Percentiles rank a stretch among this genome's conserved stretches.
Conservation (phyloP, 179 eudicot species). For the Heliamphora ciliata region DNA sequence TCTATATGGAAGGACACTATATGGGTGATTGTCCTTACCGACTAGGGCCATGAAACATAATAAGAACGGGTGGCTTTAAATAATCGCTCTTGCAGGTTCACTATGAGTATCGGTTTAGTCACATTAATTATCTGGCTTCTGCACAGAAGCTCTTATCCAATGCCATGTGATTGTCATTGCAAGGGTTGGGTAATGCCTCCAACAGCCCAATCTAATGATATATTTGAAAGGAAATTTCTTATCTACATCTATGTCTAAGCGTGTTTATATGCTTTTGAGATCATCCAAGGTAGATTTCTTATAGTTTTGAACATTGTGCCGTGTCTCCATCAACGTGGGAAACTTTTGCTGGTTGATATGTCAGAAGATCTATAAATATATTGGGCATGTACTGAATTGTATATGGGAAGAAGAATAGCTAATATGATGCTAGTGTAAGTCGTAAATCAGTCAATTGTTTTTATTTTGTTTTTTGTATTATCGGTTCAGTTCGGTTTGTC, state of each 20-base stretch:
- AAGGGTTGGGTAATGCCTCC: conserved; percentile 8
- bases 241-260: neutral
- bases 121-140: neutral
- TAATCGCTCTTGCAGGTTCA: neutral
- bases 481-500: neutral
- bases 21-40: conserved; percentile 79
- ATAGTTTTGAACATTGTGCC: neutral
- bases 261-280: neutral
- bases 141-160: neutral
- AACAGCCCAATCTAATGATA: neutral
- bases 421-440: neutral
- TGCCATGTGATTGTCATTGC: neutral
- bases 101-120: neutral
- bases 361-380: neutral
- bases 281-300: neutral
- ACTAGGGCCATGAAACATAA: conserved; percentile 39
- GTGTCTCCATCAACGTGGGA: neutral
- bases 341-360: neutral
- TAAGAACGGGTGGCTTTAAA: neutral
- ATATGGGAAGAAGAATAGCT: neutral
- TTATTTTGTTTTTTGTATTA: neutral
- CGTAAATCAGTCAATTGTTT: neutral
- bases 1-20: conserved; percentile 79
- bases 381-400: neutral
- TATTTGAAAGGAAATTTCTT: neutral